phyloP scores from a whole-genome alignment of 2,329 filamentous ascomycete species.

The Stemphylium beticola region DNA sequence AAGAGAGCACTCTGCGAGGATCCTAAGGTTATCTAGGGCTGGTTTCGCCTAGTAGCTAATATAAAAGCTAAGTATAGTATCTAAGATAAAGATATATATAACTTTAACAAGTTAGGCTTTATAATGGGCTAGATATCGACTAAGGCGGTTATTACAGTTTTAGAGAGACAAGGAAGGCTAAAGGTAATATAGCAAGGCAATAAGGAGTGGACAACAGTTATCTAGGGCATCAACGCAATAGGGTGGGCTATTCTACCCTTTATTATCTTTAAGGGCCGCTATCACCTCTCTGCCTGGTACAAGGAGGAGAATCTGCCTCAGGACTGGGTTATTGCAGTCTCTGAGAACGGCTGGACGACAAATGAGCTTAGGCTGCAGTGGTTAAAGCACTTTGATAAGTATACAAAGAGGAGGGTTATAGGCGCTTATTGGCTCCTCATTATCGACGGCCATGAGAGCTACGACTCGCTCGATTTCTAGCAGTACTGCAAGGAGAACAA shows the following conservation, averaged over 20 bases:
- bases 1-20: no score
- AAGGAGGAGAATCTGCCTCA: no score
- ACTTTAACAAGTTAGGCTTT: not conserved
- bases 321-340: not conserved
- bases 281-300: not conserved
- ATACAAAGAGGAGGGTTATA: not conserved
- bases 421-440: conserved; percentile 39
- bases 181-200: not conserved
- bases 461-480: conserved; percentile 46
- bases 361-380: not conserved
- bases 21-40: not conserved
- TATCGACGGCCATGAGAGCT: conserved; percentile 47
- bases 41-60: not conserved
- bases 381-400: not conserved
- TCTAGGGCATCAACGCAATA: not conserved
- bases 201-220: not conserved
- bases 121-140: no score
- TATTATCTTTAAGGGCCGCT: not conserved
- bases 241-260: not conserved
- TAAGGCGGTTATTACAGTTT: no score
- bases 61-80: not conserved
- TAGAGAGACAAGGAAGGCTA: not conserved
- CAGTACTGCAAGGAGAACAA: conserved; percentile 42
- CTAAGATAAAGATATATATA: not conserved
- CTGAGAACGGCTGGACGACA: no score